Evolutionary conservation across 768 basidiomycete genomes (phyloP), one percentile per base, ranked within the genome.

Genomic region (Pisolithus microcarpus): DNA sequence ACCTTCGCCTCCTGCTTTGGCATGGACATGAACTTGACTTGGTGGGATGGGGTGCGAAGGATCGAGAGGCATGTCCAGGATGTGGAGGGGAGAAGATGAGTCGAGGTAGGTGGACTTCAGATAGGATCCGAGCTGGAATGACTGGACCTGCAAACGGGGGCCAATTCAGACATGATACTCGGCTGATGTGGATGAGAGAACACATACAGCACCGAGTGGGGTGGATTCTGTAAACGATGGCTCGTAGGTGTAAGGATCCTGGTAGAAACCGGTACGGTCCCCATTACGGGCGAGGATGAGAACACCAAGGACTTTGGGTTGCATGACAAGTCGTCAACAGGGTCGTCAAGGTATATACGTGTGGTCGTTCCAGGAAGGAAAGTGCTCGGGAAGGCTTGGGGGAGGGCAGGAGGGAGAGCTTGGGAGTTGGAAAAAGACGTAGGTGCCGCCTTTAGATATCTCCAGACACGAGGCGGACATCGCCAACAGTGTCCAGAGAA

Each of bases 1-100:
- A 48, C 88, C 86, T 64, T 91, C 90, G 18, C 82, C 83, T 28
- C 87, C 87, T 40, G 82, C 80, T 70, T 91, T 91, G 60, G 85
- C 87, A 55, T 82, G 84, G 42, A 85, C 78, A 58, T 84, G 81
- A 58, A 91, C 75, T 65, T 83, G 77, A 56, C 66, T 77, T 60
- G 84, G 84, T 65, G 86, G 76, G 43, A 85, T 84, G 54, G 87
- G 62, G 40, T 64, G 64, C 7, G 62, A 56, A 7, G 65, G 76
- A 64, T 87, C 84, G 46, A 76, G 71, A 61, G 77, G 76, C 68
- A 90, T 81, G 53, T 78, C 80, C 51, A 75, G 74, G 57, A 90
- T 84, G 67, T 81, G 83, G 40, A 81, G 82, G 9, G 82, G 69
- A 26, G 86, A 85, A 36, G 75, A 71, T 52, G 78, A 74, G 58